Base-by-base conservation (phyloP, 352 stramenopile genomes). In the Phytophthora boehmeriae region DNA sequence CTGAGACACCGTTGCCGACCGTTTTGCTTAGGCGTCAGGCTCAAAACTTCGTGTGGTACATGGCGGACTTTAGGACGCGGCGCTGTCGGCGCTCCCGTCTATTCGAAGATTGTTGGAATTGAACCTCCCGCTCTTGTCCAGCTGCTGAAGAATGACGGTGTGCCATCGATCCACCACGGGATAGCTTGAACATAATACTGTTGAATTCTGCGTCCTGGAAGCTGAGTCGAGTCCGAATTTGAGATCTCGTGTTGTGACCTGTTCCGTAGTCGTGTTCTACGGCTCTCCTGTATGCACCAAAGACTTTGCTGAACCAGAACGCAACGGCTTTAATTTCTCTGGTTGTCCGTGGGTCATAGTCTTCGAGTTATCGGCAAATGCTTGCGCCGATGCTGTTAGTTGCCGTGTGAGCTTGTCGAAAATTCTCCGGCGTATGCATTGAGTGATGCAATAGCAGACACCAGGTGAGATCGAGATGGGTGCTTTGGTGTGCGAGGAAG, bases 301-400 rank as follows among this genome's bases (percentile, higher is more conserved):
- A 17, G 16, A 50, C 16, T 27, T n/a, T 28, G 17, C 28, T 28
- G 20, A 20, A 50, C 43, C 43, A 50, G 11, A 50, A 50, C 14
- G 17, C 28, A 28, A 32, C 14, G 14, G 43, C 28, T 8, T n/a
- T n/a, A n/a, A n/a, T n/a, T n/a, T n/a, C n/a, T n/a, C n/a, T n/a
- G n/a, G n/a, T n/a, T n/a, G n/a, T 50, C 43, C 20, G 10, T 41
- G 43, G 32, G 13, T 38, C 32, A 38, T 14, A 38, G 32, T 38
- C 32, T 8, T 38, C 32, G 13, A 38, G 13, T 13, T 38, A 14
- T 38, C 32, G 32, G 13, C 32, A 38, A 38, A 38, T n/a, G n/a
- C n/a, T n/a, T n/a, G n/a, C 32, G 32, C 8, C 32, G 32, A 38
- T 38, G 32, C 32, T 38, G 32, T 13, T 38, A 38, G 32, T 13